Conservation (phyloP, 148 eudicot species). For the Euryodendron excelsum region DNA sequence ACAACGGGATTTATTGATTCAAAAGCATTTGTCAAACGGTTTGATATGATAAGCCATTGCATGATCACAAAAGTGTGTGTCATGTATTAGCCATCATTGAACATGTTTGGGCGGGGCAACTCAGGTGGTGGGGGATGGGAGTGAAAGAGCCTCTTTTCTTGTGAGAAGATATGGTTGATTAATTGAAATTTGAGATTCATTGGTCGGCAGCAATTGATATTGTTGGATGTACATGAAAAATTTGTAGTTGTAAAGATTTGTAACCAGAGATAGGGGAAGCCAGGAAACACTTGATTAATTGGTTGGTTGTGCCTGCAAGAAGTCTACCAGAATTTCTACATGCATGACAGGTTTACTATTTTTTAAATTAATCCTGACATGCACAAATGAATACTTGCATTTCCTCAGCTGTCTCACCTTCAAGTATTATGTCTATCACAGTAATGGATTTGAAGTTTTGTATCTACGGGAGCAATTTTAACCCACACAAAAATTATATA, state of each 20-base stretch:
- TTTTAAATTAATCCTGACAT: neutral
- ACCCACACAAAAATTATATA: neutral
- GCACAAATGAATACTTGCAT: neutral
- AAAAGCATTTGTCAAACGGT: neutral
- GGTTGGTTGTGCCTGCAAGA: neutral
- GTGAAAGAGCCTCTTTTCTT: no score
- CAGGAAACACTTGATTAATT: no score
- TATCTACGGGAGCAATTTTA: neutral
- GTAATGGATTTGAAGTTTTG: neutral
- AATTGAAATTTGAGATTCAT: neutral
- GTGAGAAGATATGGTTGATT: neutral
- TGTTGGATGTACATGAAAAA: neutral
- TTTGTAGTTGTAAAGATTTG: neutral
- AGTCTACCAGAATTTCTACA: no score
- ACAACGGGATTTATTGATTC: neutral
- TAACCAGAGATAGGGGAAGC: no score
- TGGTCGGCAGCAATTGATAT: neutral
- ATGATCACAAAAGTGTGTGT: no score
- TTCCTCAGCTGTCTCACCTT: conserved; percentile 1
- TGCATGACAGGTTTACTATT: no score
- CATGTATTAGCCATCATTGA: no score
- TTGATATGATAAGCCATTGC: neutral
- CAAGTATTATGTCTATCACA: neutral
- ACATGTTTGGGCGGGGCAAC: no score
- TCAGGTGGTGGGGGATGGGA: no score